Conservation (phyloP, 1,284 basidiomycete genomes). For the Cryptococcus sp. region DNA sequence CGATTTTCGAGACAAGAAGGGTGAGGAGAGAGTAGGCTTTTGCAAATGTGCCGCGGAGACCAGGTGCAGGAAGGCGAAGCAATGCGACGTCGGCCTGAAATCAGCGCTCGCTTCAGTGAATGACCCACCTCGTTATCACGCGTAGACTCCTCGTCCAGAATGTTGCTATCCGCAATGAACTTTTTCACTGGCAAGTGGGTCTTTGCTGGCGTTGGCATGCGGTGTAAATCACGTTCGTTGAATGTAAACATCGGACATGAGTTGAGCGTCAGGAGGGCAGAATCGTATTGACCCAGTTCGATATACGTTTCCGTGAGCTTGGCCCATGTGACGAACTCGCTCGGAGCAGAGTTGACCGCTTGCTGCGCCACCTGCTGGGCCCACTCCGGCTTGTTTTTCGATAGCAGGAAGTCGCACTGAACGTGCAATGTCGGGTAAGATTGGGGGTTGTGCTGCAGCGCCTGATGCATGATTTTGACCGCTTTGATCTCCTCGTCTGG, state of each 20-base stretch:
- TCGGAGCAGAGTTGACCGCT: conserved; percentile 96
- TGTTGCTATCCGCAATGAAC: conserved; percentile 72
- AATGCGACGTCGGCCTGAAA: conserved; percentile 84
- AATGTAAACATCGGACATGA: conserved; percentile 99
- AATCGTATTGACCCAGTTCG: conserved; percentile 82
- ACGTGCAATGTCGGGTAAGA: conserved; percentile 92
- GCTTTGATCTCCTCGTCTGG: conserved; percentile 97
- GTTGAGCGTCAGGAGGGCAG: conserved; percentile 86
- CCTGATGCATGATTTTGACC: conserved; percentile 85
- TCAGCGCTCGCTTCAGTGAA: conserved; percentile 2
- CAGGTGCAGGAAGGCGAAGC: conserved; percentile 88
- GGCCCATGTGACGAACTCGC: conserved; percentile 98
- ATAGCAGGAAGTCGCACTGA: conserved; percentile 85
- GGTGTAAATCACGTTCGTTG: conserved; percentile 92
- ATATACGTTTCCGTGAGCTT: conserved; percentile 95
- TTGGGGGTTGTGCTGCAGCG: conserved; percentile 81
- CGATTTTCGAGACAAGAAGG: conserved; percentile 85
- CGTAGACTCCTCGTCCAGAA: conserved; percentile 60
- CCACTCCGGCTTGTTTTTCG: conserved; percentile 83
- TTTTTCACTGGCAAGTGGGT: conserved; percentile 85
- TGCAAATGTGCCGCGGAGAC: conserved; percentile 91
- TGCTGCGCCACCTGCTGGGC: conserved; percentile 88
- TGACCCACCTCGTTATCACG: conserved; percentile 77
- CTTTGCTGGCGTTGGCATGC: conserved; percentile 76
- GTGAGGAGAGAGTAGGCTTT: conserved; percentile 90